phyloP scores from a whole-genome alignment of 78 protist genomes.

The Dictyostelium intermedium region DNA sequence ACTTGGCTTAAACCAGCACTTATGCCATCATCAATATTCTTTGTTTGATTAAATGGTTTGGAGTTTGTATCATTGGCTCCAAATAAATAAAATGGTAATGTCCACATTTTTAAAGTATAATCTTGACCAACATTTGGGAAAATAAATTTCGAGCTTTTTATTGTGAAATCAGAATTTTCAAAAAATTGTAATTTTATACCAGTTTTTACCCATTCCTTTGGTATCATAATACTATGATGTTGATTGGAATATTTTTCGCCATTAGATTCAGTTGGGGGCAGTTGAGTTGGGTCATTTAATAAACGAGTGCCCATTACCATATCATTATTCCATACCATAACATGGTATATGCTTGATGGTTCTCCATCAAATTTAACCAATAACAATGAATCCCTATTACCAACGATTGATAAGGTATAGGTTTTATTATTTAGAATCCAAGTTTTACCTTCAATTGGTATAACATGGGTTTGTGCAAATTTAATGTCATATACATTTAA shows the following conservation, averaged over 20 bases:
- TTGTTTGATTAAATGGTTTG: neutral
- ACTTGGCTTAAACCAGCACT: neutral
- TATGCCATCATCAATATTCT: neutral
- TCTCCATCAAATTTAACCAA: neutral
- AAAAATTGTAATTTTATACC: neutral
- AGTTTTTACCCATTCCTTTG: neutral
- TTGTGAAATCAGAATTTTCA: neutral
- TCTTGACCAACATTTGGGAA: neutral
- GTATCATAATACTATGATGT: neutral
- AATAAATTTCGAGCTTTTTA: neutral
- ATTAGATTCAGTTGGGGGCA: constrained; percentile 53
- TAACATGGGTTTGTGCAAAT: constrained; percentile 57
- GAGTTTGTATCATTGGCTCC: constrained; percentile 35
- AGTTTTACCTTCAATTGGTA: constrained; percentile 11
- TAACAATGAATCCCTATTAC: constrained; percentile 8
- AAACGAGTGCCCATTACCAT: neutral
- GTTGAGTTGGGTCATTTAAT: neutral
- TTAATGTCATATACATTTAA: neutral
- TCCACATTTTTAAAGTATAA: neutral
- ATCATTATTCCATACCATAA: neutral
- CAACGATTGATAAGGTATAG: neutral
- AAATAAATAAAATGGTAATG: constrained; percentile 31
- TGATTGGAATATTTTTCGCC: neutral
- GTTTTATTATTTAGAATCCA: neutral
- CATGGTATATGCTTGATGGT: neutral